Evolutionary conservation across 2,329 filamentous ascomycete species (phyloP).

Genomic region (Aureobasidium sp.): DNA sequence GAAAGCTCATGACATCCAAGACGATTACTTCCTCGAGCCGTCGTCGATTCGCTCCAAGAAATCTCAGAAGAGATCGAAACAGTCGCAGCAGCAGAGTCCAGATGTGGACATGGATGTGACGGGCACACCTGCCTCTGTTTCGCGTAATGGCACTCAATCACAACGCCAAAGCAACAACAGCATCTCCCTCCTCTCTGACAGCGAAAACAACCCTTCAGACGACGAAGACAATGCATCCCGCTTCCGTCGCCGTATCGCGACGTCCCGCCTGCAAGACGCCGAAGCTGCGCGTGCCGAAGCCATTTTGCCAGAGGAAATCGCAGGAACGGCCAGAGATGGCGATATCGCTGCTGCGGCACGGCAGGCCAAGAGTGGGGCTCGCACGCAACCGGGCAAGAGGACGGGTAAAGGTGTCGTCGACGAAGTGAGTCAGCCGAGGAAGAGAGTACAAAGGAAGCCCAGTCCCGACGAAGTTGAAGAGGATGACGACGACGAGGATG

Average conservation of each 20-base stretch:
- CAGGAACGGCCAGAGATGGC: constrained; percentile 16
- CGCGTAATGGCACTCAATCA: neutral
- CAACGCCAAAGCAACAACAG: constrained; percentile 1
- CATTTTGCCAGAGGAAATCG: constrained; percentile 19
- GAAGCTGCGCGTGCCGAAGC: constrained; percentile 16
- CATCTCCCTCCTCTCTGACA: constrained; percentile 14
- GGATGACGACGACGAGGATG: constrained; percentile 52
- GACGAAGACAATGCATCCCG: constrained; percentile 20
- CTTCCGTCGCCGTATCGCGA: constrained; percentile 27
- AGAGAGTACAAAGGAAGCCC: constrained; percentile 27
- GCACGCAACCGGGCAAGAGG: constrained; percentile 16
- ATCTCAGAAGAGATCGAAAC: constrained; percentile 18
- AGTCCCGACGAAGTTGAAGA: constrained; percentile 23
- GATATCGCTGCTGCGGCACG: constrained; percentile 11
- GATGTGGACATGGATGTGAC: constrained; percentile 8
- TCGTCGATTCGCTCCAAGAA: neutral
- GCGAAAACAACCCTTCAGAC: constrained; percentile 6
- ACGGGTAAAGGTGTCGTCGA: constrained; percentile 18
- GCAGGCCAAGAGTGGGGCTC: constrained; percentile 7
- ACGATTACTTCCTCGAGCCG: constrained; percentile 65
- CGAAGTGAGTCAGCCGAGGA: constrained; percentile 20
- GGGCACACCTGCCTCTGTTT: neutral
- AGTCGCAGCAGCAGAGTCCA: constrained; percentile 8
- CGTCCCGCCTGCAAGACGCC: constrained; percentile 25
- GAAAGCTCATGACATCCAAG: constrained; percentile 66